Conservation (phyloP, 345 rosid species). For the Microthlaspi erraticum region DNA sequence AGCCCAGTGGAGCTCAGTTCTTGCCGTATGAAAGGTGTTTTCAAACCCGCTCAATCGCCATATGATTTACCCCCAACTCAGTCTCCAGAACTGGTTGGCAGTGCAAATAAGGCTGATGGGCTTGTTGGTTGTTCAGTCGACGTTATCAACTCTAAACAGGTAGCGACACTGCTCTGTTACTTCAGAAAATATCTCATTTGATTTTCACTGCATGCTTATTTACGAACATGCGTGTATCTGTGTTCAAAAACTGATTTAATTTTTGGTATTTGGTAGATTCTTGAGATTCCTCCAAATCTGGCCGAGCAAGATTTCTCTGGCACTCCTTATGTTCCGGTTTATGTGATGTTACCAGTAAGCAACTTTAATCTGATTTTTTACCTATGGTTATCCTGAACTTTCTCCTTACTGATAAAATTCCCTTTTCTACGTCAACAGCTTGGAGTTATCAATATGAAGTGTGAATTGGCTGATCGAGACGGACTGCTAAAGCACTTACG, state of each 20-base stretch:
- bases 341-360: slow-evolving; percentile 95
- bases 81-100: slow-evolving; percentile 61
- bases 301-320: slow-evolving; percentile 85
- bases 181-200: slow-evolving; percentile 7
- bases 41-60: slow-evolving; percentile 64
- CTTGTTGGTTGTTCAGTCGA: slow-evolving; percentile 57
- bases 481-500: slow-evolving; percentile 79
- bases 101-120: slow-evolving; percentile 58
- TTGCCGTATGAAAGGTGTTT: slow-evolving; percentile 77
- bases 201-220: slow-evolving; percentile 30
- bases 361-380: slow-evolving; percentile 27
- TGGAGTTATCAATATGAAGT: slow-evolving; percentile 89
- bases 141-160: slow-evolving; percentile 74
- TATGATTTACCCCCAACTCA: slow-evolving; percentile 65
- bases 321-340: slow-evolving; percentile 82
- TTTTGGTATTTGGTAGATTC: slow-evolving; percentile 51
- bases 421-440: slow-evolving; percentile 57
- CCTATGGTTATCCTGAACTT: background rate
- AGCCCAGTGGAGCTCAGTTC: slow-evolving; percentile 74
- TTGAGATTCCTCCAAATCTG: slow-evolving; percentile 58
- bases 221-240: slow-evolving; percentile 16
- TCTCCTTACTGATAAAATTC: slow-evolving; percentile 16
- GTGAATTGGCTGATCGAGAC: slow-evolving; percentile 90
- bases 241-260: slow-evolving; percentile 28
- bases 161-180: slow-evolving; percentile 29